Evolutionary conservation across 2,329 filamentous ascomycete genomes (phyloP).

Genomic region (Juglanconis oblonga): DNA sequence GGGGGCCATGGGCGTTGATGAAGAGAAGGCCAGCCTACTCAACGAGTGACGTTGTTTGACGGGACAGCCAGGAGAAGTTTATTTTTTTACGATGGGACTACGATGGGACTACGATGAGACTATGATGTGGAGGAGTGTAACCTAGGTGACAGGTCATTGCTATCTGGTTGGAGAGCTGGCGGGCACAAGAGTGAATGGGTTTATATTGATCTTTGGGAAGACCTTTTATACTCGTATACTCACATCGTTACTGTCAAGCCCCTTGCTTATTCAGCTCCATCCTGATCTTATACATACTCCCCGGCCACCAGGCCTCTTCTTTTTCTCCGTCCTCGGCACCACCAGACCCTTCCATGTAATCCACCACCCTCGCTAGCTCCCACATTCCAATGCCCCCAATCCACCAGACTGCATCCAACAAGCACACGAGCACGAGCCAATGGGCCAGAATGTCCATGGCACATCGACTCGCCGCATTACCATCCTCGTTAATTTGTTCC

Average conservation of each 20-base stretch:
- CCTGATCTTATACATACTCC: slow-evolving; percentile 30
- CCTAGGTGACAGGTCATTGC: too few species aligned
- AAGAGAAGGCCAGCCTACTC: slow-evolving; percentile 14
- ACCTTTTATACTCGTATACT: neutral
- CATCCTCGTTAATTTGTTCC: neutral
- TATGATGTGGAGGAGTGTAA: too few species aligned
- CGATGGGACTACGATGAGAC: too few species aligned
- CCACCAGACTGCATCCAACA: slow-evolving; percentile 40
- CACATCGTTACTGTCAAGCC: neutral
- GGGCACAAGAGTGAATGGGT: too few species aligned
- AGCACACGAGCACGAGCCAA: slow-evolving; percentile 35
- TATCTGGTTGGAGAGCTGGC: too few species aligned
- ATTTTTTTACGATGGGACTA: too few species aligned
- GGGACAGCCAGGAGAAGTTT: neutral
- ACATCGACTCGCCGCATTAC: slow-evolving; percentile 21
- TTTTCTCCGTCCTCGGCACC: slow-evolving; percentile 12
- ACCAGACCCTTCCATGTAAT: slow-evolving; percentile 14
- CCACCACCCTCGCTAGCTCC: slow-evolving; percentile 30
- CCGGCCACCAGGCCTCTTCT: slow-evolving; percentile 32
- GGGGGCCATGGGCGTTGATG: slow-evolving; percentile 10
- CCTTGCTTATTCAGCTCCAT: slow-evolving; percentile 2
- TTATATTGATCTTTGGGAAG: too few species aligned
- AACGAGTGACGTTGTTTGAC: neutral
- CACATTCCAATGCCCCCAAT: slow-evolving; percentile 33
- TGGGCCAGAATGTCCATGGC: slow-evolving; percentile 37